Evolutionary conservation across 495 filamentous ascomycete species (phyloP).

Genomic region (Penicillium canescens): DNA sequence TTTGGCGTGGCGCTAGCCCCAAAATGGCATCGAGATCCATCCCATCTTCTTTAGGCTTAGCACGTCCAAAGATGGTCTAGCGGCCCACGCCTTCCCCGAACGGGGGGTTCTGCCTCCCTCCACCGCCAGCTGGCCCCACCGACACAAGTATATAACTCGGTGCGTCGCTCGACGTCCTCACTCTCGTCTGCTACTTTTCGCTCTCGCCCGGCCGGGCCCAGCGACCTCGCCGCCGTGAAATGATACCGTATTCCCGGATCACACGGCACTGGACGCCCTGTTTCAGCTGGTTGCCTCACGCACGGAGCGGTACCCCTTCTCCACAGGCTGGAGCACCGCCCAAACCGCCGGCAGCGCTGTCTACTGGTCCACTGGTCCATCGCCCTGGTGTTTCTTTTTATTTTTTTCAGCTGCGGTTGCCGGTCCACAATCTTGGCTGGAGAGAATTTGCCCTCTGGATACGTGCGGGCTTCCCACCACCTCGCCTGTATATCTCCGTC

Average conservation of each 20-base stretch:
- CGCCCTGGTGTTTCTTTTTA: too few species aligned
- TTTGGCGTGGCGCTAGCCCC: constrained; percentile 1
- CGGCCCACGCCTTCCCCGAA: background rate
- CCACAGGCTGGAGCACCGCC: background rate
- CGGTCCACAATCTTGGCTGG: background rate
- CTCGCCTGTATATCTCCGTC: background rate
- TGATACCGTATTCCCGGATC: constrained; percentile 7
- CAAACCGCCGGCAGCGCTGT: background rate
- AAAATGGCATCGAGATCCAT: background rate
- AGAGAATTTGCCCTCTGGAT: background rate
- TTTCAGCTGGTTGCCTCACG: background rate
- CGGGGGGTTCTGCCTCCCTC: background rate
- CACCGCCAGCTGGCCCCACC: background rate
- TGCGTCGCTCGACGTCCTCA: constrained; percentile 6
- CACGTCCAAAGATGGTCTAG: background rate
- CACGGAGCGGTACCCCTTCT: background rate
- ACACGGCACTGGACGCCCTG: background rate
- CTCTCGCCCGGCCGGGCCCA: background rate
- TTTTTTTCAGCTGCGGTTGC: background rate
- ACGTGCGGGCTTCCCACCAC: background rate
- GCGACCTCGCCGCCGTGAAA: background rate
- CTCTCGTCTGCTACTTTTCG: background rate
- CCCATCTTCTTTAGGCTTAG: constrained; percentile 1
- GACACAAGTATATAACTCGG: constrained; percentile 1
- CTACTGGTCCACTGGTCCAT: background rate